Evolutionary conservation across 2,329 filamentous ascomycete species (phyloP), one percentile per base, ranked within the genome.

Genomic region (Cladophialophora yegresii): DNA sequence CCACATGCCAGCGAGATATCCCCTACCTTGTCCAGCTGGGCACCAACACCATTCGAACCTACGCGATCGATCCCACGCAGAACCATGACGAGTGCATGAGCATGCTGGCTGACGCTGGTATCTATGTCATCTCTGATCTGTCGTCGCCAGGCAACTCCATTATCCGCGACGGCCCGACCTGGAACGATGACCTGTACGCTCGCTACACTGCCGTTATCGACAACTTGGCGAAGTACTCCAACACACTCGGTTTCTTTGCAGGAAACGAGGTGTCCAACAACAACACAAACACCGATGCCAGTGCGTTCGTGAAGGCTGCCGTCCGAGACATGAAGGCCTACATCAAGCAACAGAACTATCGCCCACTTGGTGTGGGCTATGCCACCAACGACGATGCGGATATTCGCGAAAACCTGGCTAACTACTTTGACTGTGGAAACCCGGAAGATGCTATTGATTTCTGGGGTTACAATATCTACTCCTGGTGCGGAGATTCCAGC

Each of bases 381-480:
- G 95, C 95, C 70, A 95, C 95, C 79, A 95, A 96, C 79, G 95
- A 98, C 72, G 93, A 97, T 77, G 84, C 87, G 47, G 84, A 86
- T 23, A 96, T 96, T 72, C 91, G 95, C 77, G 83, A 83, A 70
- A 83, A 92, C 73, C 87, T 98, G 74, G 91, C 92, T 71, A 82
- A 92, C 76, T 99, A 96, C 85, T 97, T 99, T 82, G 93, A 96
- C 84, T 99, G 95, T 76, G 91, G 93, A 62, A 78, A 86, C 66
- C 75, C 82, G 36, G 80, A 82, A 8, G 79, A 80, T 74, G 78
- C 89, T 66, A 96, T 98, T 70, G 95, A 99, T 80, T 98, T 96
- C 84, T 99, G 93, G 91, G 95, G 95, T 65, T 98, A 98, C 89
- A 99, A 99, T 84, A 96, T 98, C 81, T 99, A 99, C 85, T 96